Percentiles rank a stretch among this genome's conserved stretches.
Evolutionary conservation across 2,329 filamentous ascomycete genomes (phyloP).

Genomic region (Penicillium oxalicum): DNA sequence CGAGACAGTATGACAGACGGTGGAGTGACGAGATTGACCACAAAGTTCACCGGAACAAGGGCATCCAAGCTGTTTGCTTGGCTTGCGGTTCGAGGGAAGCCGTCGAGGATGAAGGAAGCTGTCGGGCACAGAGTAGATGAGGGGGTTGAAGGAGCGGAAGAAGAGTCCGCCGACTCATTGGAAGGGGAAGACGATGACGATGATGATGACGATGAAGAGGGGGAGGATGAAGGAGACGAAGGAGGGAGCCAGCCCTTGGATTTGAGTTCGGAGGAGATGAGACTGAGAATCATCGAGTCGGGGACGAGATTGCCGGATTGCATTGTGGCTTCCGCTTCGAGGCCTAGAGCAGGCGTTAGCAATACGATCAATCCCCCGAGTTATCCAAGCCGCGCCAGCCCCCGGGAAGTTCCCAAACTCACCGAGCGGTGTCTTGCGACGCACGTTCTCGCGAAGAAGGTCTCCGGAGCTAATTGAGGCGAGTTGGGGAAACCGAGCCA

Average conservation of each 20-base stretch:
- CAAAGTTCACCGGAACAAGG: constrained; percentile 90
- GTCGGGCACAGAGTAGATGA: constrained; percentile 58
- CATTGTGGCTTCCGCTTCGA: constrained; percentile 85
- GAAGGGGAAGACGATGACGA: neutral
- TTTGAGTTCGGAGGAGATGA: constrained; percentile 85
- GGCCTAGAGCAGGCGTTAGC: constrained; percentile 51
- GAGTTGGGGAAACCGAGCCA: constrained; percentile 80
- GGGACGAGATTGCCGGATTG: constrained; percentile 83
- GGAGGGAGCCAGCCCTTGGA: constrained; percentile 73
- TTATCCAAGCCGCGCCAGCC: no score
- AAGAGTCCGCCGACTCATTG: neutral
- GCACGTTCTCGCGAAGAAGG: constrained; percentile 85
- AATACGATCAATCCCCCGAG: neutral
- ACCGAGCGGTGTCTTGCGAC: constrained; percentile 80
- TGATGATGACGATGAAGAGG: constrained; percentile 2
- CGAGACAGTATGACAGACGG: constrained; percentile 79
- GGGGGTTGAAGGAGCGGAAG: constrained; percentile 3
- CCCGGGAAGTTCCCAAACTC: constrained; percentile 21
- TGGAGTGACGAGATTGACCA: constrained; percentile 79
- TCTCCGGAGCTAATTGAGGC: constrained; percentile 92
- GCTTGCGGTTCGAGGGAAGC: constrained; percentile 80
- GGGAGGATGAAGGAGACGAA: constrained; percentile 33
- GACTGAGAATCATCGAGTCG: constrained; percentile 81
- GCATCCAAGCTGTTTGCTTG: constrained; percentile 74
- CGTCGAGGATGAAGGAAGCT: constrained; percentile 91